phyloP scores from a whole-genome alignment of 495 filamentous ascomycete genomes.

The Aspergillus biplanus region DNA sequence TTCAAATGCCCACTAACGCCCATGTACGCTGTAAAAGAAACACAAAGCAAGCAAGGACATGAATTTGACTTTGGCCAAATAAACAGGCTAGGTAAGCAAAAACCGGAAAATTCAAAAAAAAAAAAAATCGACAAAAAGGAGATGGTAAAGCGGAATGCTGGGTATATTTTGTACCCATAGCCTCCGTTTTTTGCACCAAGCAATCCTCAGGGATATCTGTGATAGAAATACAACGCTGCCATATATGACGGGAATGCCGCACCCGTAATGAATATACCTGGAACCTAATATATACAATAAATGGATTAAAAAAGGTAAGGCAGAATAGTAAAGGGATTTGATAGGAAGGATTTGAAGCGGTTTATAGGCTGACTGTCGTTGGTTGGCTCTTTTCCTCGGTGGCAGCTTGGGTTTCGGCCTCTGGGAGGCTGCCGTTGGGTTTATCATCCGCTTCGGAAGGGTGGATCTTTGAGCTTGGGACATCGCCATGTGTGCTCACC shows the following conservation, averaged over 20 bases:
- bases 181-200: background rate
- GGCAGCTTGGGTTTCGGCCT: background rate
- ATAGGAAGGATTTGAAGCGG: background rate
- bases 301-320: constrained; percentile 5
- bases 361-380: background rate
- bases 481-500: constrained; percentile 14
- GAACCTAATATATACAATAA: constrained; percentile 11
- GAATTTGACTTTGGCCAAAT: background rate
- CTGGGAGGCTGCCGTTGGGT: background rate
- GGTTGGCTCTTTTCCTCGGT: no score
- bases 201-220: background rate
- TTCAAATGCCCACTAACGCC: constrained; percentile 3
- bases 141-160: background rate
- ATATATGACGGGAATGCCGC: background rate
- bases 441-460: background rate
- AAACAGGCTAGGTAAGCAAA: constrained; percentile 2
- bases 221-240: constrained; percentile 1
- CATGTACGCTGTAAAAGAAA: background rate
- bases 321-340: background rate
- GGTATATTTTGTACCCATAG: background rate
- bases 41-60: background rate
- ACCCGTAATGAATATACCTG: constrained; percentile 1
- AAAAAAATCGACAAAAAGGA: constrained; percentile 13
- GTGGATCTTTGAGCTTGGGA: constrained; percentile 1
- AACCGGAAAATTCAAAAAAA: background rate